Evolutionary conservation across 371 early-diverging fungal genomes (phyloP).

Genomic region (Apophysomyces elegans): DNA sequence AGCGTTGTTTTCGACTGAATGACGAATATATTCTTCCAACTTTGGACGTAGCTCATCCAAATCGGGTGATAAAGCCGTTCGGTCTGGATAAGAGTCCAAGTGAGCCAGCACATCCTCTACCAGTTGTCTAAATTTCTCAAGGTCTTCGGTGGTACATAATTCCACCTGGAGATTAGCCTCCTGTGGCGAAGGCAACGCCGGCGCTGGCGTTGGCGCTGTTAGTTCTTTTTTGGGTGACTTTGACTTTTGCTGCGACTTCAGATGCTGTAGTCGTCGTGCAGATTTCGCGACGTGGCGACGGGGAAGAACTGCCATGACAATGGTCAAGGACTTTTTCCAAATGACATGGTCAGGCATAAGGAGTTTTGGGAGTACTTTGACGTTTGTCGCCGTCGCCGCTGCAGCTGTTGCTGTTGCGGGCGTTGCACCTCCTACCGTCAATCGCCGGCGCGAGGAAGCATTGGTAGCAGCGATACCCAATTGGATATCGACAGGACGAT

Average conservation of each 20-base stretch:
- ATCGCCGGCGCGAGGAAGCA: conserved; percentile 10
- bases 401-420: background rate
- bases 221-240: background rate
- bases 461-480: conserved; percentile 30
- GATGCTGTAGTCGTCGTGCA: conserved; percentile 1
- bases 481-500: conserved; percentile 34
- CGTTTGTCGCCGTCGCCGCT: background rate
- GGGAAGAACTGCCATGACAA: conserved; percentile 5
- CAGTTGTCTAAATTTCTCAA: conserved; percentile 17
- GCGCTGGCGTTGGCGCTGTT: background rate
- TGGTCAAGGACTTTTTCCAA: conserved; percentile 5
- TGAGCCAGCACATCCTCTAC: conserved; percentile 31
- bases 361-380: background rate
- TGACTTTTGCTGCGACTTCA: background rate
- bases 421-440: background rate
- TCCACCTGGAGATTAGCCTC: background rate
- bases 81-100: conserved; percentile 33
- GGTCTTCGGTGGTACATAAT: conserved; percentile 4
- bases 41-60: conserved; percentile 26
- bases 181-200: background rate
- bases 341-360: conserved; percentile 10
- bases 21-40: conserved; percentile 19
- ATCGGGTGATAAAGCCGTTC: conserved; percentile 27
- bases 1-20: background rate
- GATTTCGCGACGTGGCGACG: conserved; percentile 5